Evolutionary conservation across 805 yeast species (phyloP).

Genomic region (Saccharomycopsis sp.): DNA sequence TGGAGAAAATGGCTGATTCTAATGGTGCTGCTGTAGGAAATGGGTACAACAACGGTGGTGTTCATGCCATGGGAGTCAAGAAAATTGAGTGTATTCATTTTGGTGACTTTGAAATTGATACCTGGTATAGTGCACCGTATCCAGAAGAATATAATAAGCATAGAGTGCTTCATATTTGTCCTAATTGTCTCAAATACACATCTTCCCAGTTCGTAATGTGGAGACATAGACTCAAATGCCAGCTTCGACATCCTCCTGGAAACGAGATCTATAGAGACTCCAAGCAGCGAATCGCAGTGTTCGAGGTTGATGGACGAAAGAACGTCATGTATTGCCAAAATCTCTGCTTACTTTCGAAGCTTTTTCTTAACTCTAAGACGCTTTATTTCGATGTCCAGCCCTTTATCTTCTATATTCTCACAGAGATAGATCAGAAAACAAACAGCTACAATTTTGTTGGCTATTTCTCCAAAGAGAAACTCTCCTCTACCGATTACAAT

Average conservation of each 20-base stretch:
- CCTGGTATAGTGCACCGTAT: conserved; percentile 92
- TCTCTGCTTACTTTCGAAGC: conserved; percentile 80
- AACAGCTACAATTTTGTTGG: conserved; percentile 75
- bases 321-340: conserved; percentile 81
- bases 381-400: conserved; percentile 95
- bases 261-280: conserved; percentile 81
- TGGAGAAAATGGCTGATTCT: conserved; percentile 18
- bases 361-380: conserved; percentile 86
- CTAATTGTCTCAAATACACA: conserved; percentile 76
- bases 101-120: conserved; percentile 66
- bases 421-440: conserved; percentile 50
- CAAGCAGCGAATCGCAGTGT: conserved; percentile 51
- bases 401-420: conserved; percentile 78
- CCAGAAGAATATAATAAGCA: conserved; percentile 76
- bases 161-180: conserved; percentile 67
- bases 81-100: conserved; percentile 59
- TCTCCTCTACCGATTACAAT: conserved; percentile 70
- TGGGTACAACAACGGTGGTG: conserved; percentile 5
- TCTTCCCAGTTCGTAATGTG: conserved; percentile 56
- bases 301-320: conserved; percentile 90
- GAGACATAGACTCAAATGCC: conserved; percentile 75
- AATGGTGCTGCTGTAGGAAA: conserved; percentile 13
- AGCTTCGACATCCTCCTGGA: conserved; percentile 75
- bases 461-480: conserved; percentile 82
- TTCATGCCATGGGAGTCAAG: conserved; percentile 10